These are phyloP conservation scores for Grosmannia serpens DNA, from an alignment of 2,329 filamentous ascomycete genomes.

Conservation along the genomic window DNA sequence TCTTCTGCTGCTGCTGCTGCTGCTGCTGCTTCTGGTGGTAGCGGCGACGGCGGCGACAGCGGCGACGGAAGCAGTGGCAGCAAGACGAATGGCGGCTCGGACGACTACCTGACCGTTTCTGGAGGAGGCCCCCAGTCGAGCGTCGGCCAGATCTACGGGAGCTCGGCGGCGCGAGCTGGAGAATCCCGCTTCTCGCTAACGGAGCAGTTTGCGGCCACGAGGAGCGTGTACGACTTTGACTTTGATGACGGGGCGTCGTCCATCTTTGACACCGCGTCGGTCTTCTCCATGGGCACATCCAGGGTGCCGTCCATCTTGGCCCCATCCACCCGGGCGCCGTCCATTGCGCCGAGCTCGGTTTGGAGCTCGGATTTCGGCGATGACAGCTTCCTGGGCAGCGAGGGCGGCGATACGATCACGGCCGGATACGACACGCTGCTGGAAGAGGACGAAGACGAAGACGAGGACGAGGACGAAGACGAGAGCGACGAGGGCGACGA, in stretches of 20 bases:
- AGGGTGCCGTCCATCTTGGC: constrained; percentile 11
- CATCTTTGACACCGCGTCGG: constrained; percentile 21
- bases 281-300: constrained; percentile 9
- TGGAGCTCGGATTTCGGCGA: background rate
- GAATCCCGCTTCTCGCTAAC: constrained; percentile 34
- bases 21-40: background rate
- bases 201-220: constrained; percentile 36
- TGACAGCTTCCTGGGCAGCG: background rate
- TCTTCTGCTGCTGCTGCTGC: too few relatives aligned
- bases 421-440: constrained; percentile 10
- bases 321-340: constrained; percentile 16
- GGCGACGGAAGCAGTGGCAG: background rate
- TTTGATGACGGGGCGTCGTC: constrained; percentile 34
- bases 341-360: background rate
- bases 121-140: background rate
- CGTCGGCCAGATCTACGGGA: constrained; percentile 5
- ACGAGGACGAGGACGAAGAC: constrained; percentile 14
- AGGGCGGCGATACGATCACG: constrained; percentile 3
- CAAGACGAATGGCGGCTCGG: background rate
- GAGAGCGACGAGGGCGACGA: constrained; percentile 2
- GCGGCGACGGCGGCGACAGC: background rate
- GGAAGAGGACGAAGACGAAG: constrained; percentile 13
- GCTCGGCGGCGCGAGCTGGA: constrained; percentile 19
- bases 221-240: constrained; percentile 33
- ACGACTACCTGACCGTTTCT: background rate